A percentile compares a stretch with the other conserved stretches of the same genome.
These are phyloP conservation scores for Obba rivulosa DNA, from an alignment of 768 basidiomycete species.

Conservation along the genomic window DNA sequence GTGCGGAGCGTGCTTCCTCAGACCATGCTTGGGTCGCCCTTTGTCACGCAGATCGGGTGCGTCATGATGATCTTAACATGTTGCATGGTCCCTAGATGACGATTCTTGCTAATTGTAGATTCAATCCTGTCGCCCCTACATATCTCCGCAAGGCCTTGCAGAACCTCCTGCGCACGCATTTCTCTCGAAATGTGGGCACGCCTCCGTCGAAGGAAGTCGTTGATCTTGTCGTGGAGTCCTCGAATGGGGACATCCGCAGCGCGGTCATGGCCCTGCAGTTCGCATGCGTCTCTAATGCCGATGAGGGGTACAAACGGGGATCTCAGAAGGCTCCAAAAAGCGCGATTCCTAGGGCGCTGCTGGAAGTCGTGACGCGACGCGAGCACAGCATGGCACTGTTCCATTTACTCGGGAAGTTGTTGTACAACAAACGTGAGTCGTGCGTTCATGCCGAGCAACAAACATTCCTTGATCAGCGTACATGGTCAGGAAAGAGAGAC, in stretches of 20 bases:
- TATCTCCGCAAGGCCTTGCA: constrained; percentile 77
- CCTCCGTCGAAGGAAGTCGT: constrained; percentile 61
- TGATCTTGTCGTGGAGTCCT: constrained; percentile 70
- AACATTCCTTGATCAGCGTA: not conserved
- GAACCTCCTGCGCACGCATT: constrained; percentile 45
- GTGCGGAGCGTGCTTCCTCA: constrained; percentile 66
- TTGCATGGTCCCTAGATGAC: not conserved
- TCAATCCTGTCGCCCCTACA: constrained; percentile 89
- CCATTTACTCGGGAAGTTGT: constrained; percentile 86
- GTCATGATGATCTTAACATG: constrained; percentile 21
- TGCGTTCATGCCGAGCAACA: not conserved
- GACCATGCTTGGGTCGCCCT: constrained; percentile 63
- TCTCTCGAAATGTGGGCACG: constrained; percentile 27
- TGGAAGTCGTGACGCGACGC: constrained; percentile 74
- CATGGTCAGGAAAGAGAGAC: constrained; percentile 65
- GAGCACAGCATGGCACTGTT: constrained; percentile 88
- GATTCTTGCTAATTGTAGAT: constrained; percentile 25
- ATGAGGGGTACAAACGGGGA: constrained; percentile 11
- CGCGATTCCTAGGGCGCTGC: constrained; percentile 27
- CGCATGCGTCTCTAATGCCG: constrained; percentile 48
- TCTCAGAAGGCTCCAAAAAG: constrained; percentile 23
- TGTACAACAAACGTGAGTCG: constrained; percentile 89
- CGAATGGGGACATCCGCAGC: constrained; percentile 89
- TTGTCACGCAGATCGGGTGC: constrained; percentile 76
- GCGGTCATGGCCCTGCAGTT: constrained; percentile 95